Conservation (phyloP, 805 yeast species). For the Candida loeiensis region DNA sequence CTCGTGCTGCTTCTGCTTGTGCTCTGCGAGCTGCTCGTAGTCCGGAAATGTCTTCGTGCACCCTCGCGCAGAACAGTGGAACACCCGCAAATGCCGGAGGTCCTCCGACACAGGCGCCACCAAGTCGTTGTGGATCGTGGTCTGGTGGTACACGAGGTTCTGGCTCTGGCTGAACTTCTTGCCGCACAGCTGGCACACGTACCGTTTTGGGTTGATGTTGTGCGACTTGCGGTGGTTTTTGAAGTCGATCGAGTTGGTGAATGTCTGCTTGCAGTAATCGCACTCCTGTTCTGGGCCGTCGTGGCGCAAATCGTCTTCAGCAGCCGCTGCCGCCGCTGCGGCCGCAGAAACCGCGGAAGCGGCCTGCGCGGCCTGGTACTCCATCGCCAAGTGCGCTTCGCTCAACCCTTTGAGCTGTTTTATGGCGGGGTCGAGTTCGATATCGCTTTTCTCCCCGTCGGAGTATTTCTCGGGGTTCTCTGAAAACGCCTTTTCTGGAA, state of each 20-base stretch:
- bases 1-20: conserved; percentile 9
- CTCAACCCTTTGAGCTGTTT: conserved; percentile 4
- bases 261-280: conserved; percentile 9
- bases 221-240: conserved; percentile 13
- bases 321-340: conserved; percentile 6
- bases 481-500: background rate
- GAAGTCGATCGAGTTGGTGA: conserved; percentile 10
- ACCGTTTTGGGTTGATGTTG: conserved; percentile 11
- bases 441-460: conserved; percentile 5
- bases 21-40: conserved; percentile 11
- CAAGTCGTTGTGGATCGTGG: conserved; percentile 11
- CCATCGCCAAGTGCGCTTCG: conserved; percentile 4
- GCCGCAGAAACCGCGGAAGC: conserved; percentile 6
- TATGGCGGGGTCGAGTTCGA: conserved; percentile 7
- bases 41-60: conserved; percentile 17
- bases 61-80: conserved; percentile 15
- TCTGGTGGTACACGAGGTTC: conserved; percentile 12
- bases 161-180: conserved; percentile 12
- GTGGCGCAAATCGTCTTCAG: background rate
- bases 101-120: conserved; percentile 2
- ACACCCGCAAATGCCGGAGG: conserved; percentile 9
- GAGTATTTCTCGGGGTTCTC: background rate
- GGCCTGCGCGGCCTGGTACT: conserved; percentile 5
- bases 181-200: conserved; percentile 11
- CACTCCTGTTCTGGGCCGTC: conserved; percentile 5